phyloP scores from a whole-genome alignment of 495 filamentous ascomycete species.

The Penicillium coffeae region DNA sequence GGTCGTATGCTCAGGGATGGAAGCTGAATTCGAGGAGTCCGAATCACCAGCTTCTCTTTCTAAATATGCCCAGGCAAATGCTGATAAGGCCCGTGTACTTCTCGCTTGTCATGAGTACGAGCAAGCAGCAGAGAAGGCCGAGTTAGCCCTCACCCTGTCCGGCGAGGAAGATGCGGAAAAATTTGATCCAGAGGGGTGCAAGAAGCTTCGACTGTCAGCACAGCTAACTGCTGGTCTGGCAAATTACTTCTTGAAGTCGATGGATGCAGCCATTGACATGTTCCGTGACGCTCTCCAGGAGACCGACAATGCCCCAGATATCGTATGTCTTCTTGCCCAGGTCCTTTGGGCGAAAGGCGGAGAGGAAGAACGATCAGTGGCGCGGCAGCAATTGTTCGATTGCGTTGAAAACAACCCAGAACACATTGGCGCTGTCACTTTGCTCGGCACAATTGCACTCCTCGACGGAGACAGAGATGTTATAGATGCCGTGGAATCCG shows the following conservation, averaged over 20 bases:
- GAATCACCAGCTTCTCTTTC: slow-evolving; percentile 70
- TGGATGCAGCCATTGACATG: slow-evolving; percentile 65
- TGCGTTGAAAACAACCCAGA: slow-evolving; percentile 66
- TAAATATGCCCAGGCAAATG: slow-evolving; percentile 76
- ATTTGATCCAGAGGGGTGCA: slow-evolving; percentile 53
- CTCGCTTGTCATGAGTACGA: slow-evolving; percentile 63
- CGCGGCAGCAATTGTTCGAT: slow-evolving; percentile 75
- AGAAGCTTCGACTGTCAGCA: slow-evolving; percentile 71
- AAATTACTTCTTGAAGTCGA: slow-evolving; percentile 61
- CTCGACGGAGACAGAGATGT: slow-evolving; percentile 75
- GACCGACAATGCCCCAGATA: slow-evolving; percentile 72
- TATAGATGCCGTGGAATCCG: slow-evolving; percentile 73
- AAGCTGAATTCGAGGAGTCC: slow-evolving; percentile 76
- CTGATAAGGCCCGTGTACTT: slow-evolving; percentile 76
- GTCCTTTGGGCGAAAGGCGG: slow-evolving; percentile 89
- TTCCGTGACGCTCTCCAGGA: slow-evolving; percentile 81
- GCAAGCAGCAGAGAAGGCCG: slow-evolving; percentile 66
- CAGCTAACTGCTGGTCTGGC: slow-evolving; percentile 84
- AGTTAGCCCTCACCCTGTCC: slow-evolving; percentile 67
- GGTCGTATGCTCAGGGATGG: slow-evolving; percentile 61
- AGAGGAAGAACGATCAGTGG: slow-evolving; percentile 66
- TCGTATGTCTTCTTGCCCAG: slow-evolving; percentile 82
- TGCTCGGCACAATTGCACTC: slow-evolving; percentile 78
- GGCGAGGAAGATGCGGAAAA: slow-evolving; percentile 51
- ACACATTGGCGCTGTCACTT: slow-evolving; percentile 71